phyloP scores from a whole-genome alignment of 2,329 filamentous ascomycete genomes.

The Sclerotiophoma versabilis region DNA sequence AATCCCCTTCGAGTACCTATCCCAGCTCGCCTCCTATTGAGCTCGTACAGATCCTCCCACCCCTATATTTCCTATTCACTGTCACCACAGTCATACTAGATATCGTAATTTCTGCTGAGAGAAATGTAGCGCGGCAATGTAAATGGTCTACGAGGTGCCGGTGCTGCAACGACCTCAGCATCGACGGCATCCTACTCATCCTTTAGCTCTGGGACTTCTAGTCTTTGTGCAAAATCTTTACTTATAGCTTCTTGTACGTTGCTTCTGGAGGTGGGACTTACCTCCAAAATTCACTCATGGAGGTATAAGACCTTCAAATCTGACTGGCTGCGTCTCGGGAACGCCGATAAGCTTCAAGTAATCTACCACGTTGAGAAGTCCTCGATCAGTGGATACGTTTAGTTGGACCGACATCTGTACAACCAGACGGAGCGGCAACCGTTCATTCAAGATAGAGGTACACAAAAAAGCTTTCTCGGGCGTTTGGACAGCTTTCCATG shows the following conservation, averaged over 20 bases:
- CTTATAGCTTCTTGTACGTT: not conserved
- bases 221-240: not conserved
- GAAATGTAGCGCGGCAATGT: not conserved
- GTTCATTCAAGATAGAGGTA: no score
- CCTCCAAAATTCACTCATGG: conserved; percentile 23
- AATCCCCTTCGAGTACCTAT: no score
- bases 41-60: no score
- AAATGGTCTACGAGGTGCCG: not conserved
- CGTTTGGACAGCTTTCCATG: no score
- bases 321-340: conserved; percentile 22
- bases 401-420: conserved; percentile 27
- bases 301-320: conserved; percentile 26
- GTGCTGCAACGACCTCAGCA: not conserved
- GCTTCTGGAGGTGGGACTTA: not conserved
- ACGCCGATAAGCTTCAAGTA: conserved; percentile 27
- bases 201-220: not conserved
- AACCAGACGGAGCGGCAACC: no score
- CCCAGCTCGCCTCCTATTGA: no score
- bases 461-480: no score
- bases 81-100: conserved; percentile 9
- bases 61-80: conserved; percentile 1
- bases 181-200: not conserved
- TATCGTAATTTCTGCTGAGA: conserved; percentile 6
- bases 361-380: conserved; percentile 20
- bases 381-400: conserved; percentile 25